These are phyloP conservation scores for Cladosporium sp. DNA, from an alignment of 2,329 filamentous ascomycete species.

Conservation along the genomic window DNA sequence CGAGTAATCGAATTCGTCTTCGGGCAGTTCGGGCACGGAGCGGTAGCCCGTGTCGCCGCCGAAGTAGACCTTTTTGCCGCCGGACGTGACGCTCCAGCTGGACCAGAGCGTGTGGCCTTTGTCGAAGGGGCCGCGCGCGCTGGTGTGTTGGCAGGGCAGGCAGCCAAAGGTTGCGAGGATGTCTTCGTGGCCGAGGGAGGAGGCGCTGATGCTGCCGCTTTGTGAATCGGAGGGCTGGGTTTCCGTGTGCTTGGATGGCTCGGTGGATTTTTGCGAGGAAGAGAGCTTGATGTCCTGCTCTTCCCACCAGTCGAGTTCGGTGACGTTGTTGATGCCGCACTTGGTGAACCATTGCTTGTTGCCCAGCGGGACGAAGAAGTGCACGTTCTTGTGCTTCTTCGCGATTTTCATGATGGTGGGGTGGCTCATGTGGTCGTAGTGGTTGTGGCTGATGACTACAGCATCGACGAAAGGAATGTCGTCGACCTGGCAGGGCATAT, in stretches of 20 bases:
- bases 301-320: slow-evolving; percentile 96
- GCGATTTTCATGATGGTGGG: slow-evolving; percentile 68
- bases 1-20: slow-evolving; percentile 66
- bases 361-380: slow-evolving; percentile 84
- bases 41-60: slow-evolving; percentile 87
- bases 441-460: slow-evolving; percentile 78
- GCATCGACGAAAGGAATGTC: slow-evolving; percentile 75
- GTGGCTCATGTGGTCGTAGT: slow-evolving; percentile 89
- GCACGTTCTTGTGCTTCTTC: slow-evolving; percentile 67
- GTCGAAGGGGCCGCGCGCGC: slow-evolving; percentile 65
- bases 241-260: not conserved
- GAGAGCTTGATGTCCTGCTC: slow-evolving; percentile 68
- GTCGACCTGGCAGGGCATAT: slow-evolving; percentile 68
- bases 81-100: slow-evolving; percentile 75
- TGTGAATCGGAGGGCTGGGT: not conserved
- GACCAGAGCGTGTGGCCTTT: slow-evolving; percentile 77
- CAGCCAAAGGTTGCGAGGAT: slow-evolving; percentile 73
- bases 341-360: slow-evolving; percentile 77
- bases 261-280: slow-evolving; percentile 2
- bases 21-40: slow-evolving; percentile 61
- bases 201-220: slow-evolving; percentile 3
- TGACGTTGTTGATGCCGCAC: slow-evolving; percentile 72
- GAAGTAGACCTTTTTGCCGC: slow-evolving; percentile 78
- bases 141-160: slow-evolving; percentile 80
- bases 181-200: slow-evolving; percentile 28